Conservation (phyloP, 768 basidiomycete species). For the Hydnum rufescens region DNA sequence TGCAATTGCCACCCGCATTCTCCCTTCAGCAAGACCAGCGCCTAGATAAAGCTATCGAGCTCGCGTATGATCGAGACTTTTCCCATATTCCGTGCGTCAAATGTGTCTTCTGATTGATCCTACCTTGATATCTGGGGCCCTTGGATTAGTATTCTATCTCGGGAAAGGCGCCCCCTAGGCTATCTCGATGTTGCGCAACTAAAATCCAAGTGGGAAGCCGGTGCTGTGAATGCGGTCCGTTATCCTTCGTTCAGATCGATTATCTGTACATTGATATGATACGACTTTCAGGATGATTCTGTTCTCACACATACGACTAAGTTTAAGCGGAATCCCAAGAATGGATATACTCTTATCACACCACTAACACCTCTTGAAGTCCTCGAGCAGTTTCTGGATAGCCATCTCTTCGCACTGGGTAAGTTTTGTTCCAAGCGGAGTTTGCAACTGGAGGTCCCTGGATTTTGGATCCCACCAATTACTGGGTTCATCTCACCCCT, state of each 20-base stretch:
- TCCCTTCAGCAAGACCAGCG: conserved; percentile 51
- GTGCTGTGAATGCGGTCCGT: conserved; percentile 48
- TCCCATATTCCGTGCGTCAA: conserved; percentile 67
- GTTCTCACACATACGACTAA: conserved; percentile 50
- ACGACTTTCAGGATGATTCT: conserved; percentile 39
- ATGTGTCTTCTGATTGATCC: background rate
- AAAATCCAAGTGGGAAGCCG: conserved; percentile 62
- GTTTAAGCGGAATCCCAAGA: conserved; percentile 39
- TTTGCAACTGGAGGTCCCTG: conserved; percentile 7
- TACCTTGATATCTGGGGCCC: background rate
- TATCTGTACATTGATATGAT: background rate
- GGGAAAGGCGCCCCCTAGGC: conserved; percentile 53
- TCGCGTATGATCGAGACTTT: conserved; percentile 87
- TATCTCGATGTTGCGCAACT: conserved; percentile 62
- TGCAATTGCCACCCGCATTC: conserved; percentile 57
- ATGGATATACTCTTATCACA: conserved; percentile 64
- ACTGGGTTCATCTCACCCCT: background rate
- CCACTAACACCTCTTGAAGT: conserved; percentile 61
- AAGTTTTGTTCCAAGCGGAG: background rate
- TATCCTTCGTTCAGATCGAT: conserved; percentile 1
- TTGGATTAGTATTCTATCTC: conserved; percentile 46
- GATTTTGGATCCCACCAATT: background rate
- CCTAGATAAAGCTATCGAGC: conserved; percentile 57
- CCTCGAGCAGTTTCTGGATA: conserved; percentile 56
- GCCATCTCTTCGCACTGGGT: conserved; percentile 64